phyloP scores from a whole-genome alignment of 2,329 filamentous ascomycete species.

The Cordyceps tenuipes region DNA sequence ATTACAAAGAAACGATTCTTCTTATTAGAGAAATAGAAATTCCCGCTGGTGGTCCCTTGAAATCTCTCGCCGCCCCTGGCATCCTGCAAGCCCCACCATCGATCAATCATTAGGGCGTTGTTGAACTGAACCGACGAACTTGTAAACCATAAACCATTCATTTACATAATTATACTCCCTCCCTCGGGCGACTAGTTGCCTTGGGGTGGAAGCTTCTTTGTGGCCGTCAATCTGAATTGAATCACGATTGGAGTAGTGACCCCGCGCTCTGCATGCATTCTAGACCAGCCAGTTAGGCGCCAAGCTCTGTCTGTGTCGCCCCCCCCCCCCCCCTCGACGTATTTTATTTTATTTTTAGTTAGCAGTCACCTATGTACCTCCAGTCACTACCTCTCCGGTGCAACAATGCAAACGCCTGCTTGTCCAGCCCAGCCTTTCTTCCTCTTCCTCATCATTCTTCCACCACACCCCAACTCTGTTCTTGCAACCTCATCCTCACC shows the following conservation, averaged over 20 bases:
- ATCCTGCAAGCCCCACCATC: constrained; percentile 4
- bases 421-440: neutral
- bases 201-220: neutral
- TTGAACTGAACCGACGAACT: neutral
- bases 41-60: too few relatives aligned
- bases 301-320: too few relatives aligned
- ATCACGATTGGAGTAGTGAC: neutral
- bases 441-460: neutral
- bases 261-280: neutral
- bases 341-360: too few relatives aligned
- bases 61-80: neutral
- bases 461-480: neutral
- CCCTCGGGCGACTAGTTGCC: neutral
- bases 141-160: neutral
- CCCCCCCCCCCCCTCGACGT: too few relatives aligned
- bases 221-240: neutral
- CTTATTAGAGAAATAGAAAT: too few relatives aligned
- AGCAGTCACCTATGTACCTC: too few relatives aligned
- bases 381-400: too few relatives aligned
- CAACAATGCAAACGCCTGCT: neutral
- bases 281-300: too few relatives aligned
- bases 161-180: too few relatives aligned
- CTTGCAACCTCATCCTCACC: neutral
- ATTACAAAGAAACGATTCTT: too few relatives aligned
- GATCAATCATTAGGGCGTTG: neutral